Evolutionary conservation across 1,284 basidiomycete species (phyloP).

Genomic region (Laetiporus sulphureus): DNA sequence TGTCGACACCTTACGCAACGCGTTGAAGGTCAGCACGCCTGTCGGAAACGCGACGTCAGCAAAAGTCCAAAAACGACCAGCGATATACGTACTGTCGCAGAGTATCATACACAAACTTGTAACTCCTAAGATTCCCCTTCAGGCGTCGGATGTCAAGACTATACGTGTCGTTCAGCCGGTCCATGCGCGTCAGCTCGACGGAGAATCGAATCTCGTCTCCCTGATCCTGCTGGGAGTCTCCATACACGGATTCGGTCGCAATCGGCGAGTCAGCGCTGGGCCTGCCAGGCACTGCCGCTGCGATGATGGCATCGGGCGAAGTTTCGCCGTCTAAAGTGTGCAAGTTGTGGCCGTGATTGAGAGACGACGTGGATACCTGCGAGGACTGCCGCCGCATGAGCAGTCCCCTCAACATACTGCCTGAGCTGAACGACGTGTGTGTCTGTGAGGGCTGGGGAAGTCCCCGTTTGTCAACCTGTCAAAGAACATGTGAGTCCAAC

Average conservation of each 20-base stretch:
- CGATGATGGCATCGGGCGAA: slow-evolving; percentile 21
- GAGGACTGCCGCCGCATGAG: slow-evolving; percentile 85
- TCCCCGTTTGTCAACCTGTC: slow-evolving; percentile 76
- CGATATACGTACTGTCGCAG: slow-evolving; percentile 68
- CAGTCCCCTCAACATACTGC: slow-evolving; percentile 78
- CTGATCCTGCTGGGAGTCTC: slow-evolving; percentile 68
- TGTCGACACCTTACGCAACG: slow-evolving; percentile 14
- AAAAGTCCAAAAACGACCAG: neutral
- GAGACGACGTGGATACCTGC: slow-evolving; percentile 46
- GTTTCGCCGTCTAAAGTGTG: slow-evolving; percentile 16
- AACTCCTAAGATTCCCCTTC: slow-evolving; percentile 90
- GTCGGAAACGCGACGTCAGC: slow-evolving; percentile 11
- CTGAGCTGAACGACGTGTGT: slow-evolving; percentile 43
- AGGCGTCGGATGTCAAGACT: slow-evolving; percentile 85
- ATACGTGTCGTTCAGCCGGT: slow-evolving; percentile 82
- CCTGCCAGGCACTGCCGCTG: slow-evolving; percentile 19
- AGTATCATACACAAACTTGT: slow-evolving; percentile 91
- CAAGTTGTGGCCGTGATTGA: slow-evolving; percentile 11
- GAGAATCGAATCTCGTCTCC: slow-evolving; percentile 93
- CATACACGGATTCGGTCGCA: slow-evolving; percentile 61
- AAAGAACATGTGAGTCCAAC: slow-evolving; percentile 1
- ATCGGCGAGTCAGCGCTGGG: slow-evolving; percentile 15
- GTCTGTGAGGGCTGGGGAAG: slow-evolving; percentile 71
- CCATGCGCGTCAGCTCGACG: slow-evolving; percentile 84
- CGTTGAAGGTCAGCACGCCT: slow-evolving; percentile 42